Evolutionary conservation across 202 grass and related monocot genomes (phyloP).

Genomic region (Tripidium arundinaceum): DNA sequence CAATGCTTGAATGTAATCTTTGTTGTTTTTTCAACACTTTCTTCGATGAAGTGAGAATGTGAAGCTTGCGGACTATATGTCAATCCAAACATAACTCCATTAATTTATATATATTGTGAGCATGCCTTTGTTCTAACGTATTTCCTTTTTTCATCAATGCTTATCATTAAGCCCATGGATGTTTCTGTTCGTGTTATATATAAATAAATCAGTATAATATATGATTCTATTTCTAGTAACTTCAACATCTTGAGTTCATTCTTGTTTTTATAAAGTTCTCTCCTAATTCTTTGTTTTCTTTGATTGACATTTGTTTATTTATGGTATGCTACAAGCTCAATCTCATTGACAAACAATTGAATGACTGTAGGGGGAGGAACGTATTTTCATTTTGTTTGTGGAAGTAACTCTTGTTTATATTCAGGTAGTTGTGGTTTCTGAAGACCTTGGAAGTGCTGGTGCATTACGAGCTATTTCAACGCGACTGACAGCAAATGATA

Average conservation of each 20-base stretch:
- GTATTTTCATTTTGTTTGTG: constrained; percentile 23
- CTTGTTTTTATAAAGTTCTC: background rate
- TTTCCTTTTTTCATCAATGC: background rate
- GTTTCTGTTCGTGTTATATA: background rate
- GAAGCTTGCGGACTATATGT: background rate
- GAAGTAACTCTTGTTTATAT: constrained; percentile 18
- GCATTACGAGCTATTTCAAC: constrained; percentile 72
- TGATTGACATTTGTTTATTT: background rate
- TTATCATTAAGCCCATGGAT: background rate
- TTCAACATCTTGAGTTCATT: background rate
- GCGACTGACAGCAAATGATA: constrained; percentile 71
- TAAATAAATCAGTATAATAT: constrained; percentile 6
- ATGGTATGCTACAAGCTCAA: background rate
- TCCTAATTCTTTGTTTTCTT: constrained; percentile 7
- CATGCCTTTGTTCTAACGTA: background rate
- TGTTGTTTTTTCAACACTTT: background rate
- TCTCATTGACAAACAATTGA: background rate
- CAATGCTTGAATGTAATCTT: background rate
- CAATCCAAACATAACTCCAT: background rate
- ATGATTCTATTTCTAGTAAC: background rate
- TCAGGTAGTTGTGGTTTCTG: constrained; percentile 71
- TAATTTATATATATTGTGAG: background rate
- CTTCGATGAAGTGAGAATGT: background rate
- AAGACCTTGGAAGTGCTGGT: constrained; percentile 88
- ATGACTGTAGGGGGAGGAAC: background rate